Evolutionary conservation across 495 filamentous ascomycete genomes (phyloP).

Genomic region (Xylaria castorea): DNA sequence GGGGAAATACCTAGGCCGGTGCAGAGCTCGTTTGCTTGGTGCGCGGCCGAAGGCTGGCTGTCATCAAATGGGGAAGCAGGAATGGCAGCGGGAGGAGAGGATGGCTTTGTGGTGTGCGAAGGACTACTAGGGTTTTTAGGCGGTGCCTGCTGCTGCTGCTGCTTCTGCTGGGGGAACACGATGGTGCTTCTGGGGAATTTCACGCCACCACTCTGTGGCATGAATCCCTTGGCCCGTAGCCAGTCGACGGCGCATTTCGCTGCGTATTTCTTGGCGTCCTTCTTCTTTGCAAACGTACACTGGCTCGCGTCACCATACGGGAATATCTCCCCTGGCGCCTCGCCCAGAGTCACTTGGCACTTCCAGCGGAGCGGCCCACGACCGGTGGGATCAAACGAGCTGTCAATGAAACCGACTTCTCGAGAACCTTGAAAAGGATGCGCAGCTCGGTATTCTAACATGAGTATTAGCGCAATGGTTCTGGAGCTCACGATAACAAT

Average conservation of each 20-base stretch:
- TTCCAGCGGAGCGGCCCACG: constrained; percentile 30
- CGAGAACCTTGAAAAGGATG: constrained; percentile 22
- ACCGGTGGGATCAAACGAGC: constrained; percentile 21
- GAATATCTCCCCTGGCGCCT: constrained; percentile 34
- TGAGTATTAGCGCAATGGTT: constrained; percentile 16
- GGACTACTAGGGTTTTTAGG: not conserved
- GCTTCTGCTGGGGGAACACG: constrained; percentile 10
- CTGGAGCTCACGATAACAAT: too few relatives aligned
- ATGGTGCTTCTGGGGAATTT: constrained; percentile 25
- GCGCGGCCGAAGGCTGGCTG: constrained; percentile 23
- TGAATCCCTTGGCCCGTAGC: constrained; percentile 40
- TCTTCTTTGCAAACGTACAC: constrained; percentile 46
- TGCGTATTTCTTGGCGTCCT: constrained; percentile 54
- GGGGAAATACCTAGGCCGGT: constrained; percentile 24
- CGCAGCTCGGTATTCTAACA: constrained; percentile 33
- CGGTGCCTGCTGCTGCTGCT: constrained; percentile 23
- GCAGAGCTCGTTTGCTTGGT: constrained; percentile 33
- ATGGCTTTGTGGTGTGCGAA: not conserved
- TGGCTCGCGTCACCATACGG: constrained; percentile 36
- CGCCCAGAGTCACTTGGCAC: constrained; percentile 29
- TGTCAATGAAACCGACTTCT: constrained; percentile 24
- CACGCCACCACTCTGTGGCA: constrained; percentile 30
- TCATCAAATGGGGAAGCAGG: constrained; percentile 20
- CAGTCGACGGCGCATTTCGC: constrained; percentile 51
- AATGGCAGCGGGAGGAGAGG: not conserved